Base-by-base conservation (phyloP, 2,329 filamentous ascomycete genomes). In the Aspergillus sp. region DNA sequence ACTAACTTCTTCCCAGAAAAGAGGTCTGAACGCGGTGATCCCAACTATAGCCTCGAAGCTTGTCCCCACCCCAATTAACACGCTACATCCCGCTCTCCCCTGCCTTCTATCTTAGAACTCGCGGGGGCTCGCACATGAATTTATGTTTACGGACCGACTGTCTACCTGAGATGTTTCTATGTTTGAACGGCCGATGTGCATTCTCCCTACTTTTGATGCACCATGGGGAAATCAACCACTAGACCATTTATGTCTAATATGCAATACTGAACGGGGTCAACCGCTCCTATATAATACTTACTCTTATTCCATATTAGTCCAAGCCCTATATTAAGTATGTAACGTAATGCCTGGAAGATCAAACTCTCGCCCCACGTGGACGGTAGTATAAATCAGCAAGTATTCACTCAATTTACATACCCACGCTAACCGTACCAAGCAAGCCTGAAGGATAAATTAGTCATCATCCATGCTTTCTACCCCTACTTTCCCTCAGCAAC, bases 1-100 rank as follows among this genome's bases (percentile, higher is more conserved):
- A 8, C 64, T 74, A 65, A 74, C 57, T 8, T 46, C 17, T 31
- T 1, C 30, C 46, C 31, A 74, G 72, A 66, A 74, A 68, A 66
- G 72, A 74, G 58, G 68, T 74, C 41, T 74, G 63, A 65, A 9
- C 28, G 8, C 7, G n/a, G n/a, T 52, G 48, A 15, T 28, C 31
- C 46, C 22, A 15, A 30, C 46, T 45, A 11, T 34, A 23, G 8
- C 17, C 7, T 9, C 34, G 17, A 25, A 43, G 15, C 38, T 23
- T 34, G 11, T 45, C 45, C 45, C 54, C 46, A 17, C 28, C n/a
- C 15, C 17, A 4, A 15, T 28, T 31, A 13, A 41, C 52, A 23
- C 31, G 22, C 50, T 38, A 31, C 52, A 6, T 23, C 28, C 11
- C 50, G 25, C 31, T 38, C n/a, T 11, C 23, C 45, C 17, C 45